Evolutionary conservation across 768 basidiomycete species (phyloP).

Genomic region (Steccherinum ochraceum): DNA sequence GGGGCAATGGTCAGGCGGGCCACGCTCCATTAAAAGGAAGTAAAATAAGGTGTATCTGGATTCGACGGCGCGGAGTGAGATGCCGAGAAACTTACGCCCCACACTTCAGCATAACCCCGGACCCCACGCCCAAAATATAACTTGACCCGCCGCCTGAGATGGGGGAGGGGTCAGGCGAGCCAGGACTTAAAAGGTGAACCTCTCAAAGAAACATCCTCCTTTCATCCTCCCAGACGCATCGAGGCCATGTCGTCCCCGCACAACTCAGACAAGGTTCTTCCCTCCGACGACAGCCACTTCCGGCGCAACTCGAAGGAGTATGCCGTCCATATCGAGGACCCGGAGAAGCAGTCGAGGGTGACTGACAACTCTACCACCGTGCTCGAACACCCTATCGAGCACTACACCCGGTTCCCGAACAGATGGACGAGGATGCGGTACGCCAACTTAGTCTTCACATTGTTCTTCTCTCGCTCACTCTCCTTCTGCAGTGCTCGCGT

Average conservation of each 20-base stretch:
- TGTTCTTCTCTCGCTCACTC: not conserved
- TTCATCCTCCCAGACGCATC: too few species aligned
- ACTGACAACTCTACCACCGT: not conserved
- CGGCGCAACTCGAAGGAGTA: not conserved
- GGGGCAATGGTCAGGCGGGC: not conserved
- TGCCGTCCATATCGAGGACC: not conserved
- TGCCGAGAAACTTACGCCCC: not conserved
- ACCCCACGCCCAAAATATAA: not conserved
- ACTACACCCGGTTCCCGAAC: constrained; percentile 39
- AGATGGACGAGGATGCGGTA: constrained; percentile 53
- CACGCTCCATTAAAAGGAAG: not conserved
- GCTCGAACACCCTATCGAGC: constrained; percentile 14
- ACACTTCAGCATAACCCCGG: not conserved
- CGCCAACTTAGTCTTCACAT: constrained; percentile 11
- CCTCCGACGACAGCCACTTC: too few species aligned
- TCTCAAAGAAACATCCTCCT: not conserved
- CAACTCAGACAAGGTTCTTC: not conserved
- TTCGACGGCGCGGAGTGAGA: not conserved
- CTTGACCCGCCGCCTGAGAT: not conserved
- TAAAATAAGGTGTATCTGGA: not conserved
- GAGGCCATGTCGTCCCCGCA: not conserved
- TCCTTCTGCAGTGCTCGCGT: constrained; percentile 33
- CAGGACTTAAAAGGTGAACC: not conserved
- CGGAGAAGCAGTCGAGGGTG: not conserved
- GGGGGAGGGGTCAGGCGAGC: too few species aligned